These are phyloP conservation scores for Gossypium trilobum DNA, from an alignment of 441 rosid genomes.

Conservation along the genomic window DNA sequence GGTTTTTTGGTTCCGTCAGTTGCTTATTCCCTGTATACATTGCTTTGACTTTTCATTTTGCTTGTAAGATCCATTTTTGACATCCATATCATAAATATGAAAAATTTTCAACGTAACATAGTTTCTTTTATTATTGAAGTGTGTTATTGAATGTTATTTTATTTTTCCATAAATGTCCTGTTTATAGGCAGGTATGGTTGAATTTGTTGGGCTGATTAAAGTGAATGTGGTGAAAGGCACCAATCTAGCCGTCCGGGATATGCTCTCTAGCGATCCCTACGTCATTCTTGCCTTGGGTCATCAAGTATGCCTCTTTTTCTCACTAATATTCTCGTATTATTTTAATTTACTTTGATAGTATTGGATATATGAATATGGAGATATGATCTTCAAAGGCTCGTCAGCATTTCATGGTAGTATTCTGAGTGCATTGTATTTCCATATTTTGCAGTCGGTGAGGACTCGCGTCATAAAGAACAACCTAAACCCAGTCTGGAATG, in stretches of 20 bases:
- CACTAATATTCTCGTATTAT: conserved; percentile 2
- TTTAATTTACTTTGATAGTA: background rate
- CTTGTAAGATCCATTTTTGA: too few species aligned
- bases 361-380: background rate
- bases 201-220: conserved; percentile 80
- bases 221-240: conserved; percentile 94
- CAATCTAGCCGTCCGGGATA: conserved; percentile 79
- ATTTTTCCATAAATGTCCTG: conserved; percentile 17
- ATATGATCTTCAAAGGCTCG: background rate
- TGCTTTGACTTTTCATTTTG: background rate
- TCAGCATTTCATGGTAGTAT: background rate
- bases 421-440: background rate
- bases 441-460: conserved; percentile 58
- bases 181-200: conserved; percentile 90
- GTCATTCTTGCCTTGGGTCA: conserved; percentile 74
- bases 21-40: conserved; percentile 9
- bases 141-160: conserved; percentile 11
- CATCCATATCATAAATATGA: too few species aligned
- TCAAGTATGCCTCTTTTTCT: conserved; percentile 49
- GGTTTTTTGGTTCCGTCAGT: conserved; percentile 17
- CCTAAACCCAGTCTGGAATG: conserved; percentile 95
- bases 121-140: background rate
- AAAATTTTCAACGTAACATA: background rate
- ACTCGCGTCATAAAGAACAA: conserved; percentile 89
- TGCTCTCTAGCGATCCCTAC: conserved; percentile 86